A percentile compares a stretch with the other conserved stretches of the same genome.
phyloP scores from a whole-genome alignment of 257 asterid genomes.

The Solanum stenotomum region DNA sequence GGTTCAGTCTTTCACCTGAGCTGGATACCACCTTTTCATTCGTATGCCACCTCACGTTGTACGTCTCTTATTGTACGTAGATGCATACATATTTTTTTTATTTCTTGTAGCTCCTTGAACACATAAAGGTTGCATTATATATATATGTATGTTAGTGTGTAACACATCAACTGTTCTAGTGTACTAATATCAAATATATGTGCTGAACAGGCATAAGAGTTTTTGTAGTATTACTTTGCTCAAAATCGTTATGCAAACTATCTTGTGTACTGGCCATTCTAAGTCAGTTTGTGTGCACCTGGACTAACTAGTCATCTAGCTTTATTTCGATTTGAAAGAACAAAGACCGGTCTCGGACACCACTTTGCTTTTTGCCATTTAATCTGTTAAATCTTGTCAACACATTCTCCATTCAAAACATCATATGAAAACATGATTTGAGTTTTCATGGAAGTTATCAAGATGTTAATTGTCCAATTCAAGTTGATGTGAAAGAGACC shows the following conservation, averaged over 20 bases:
- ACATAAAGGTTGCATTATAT: not conserved
- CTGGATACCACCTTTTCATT: not conserved
- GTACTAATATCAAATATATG: not conserved
- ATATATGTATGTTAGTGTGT: not conserved
- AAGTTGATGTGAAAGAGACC: not conserved
- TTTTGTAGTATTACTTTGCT: not conserved
- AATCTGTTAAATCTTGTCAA: not conserved
- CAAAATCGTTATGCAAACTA: not conserved
- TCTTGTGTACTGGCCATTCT: not conserved
- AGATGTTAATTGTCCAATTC: not conserved
- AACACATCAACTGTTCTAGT: not conserved
- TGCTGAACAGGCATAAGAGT: not conserved
- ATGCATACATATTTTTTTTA: slow-evolving; percentile 1
- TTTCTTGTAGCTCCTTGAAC: not conserved
- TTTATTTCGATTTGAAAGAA: not conserved
- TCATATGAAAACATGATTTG: not conserved
- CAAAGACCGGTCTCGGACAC: not conserved
- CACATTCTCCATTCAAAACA: not conserved
- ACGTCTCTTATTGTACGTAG: not conserved
- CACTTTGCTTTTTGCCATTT: not conserved
- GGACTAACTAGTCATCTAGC: not conserved
- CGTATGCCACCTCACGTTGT: not conserved
- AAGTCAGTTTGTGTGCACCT: not conserved
- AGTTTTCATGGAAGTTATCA: not conserved
- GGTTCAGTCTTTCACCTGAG: slow-evolving; percentile 38